phyloP scores from a whole-genome alignment of 2,329 filamentous ascomycete species.

The Plectosphaerella cucumerina region DNA sequence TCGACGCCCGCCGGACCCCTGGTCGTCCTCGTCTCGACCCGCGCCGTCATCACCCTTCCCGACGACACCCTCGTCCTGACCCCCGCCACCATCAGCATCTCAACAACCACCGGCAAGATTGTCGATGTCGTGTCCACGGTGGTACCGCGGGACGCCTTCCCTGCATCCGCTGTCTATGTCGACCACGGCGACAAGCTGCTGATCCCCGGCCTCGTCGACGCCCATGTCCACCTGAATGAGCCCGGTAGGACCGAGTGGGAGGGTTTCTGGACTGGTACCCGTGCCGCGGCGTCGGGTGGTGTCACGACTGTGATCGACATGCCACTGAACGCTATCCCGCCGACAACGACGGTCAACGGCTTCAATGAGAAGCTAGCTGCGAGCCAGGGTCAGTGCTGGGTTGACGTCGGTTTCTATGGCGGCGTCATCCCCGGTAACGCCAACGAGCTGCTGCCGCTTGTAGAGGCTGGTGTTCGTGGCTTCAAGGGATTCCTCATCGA shows the following conservation, averaged over 20 bases:
- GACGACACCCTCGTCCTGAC: slow-evolving; percentile 60
- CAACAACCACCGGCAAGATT: slow-evolving; percentile 77
- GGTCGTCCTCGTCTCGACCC: slow-evolving; percentile 77
- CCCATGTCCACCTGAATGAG: slow-evolving; percentile 96
- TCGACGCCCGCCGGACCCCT: slow-evolving; percentile 33
- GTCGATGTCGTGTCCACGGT: slow-evolving; percentile 68
- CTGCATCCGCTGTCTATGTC: slow-evolving; percentile 66
- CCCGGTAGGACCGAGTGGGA: slow-evolving; percentile 98
- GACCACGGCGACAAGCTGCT: slow-evolving; percentile 84
- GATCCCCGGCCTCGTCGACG: slow-evolving; percentile 88
- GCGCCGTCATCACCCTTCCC: slow-evolving; percentile 73
- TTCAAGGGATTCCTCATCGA: slow-evolving; percentile 99
- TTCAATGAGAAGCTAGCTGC: slow-evolving; percentile 83
- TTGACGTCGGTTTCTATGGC: slow-evolving; percentile 98
- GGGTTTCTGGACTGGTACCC: slow-evolving; percentile 91
- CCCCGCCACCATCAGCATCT: slow-evolving; percentile 79
- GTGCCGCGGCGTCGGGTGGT: slow-evolving; percentile 89
- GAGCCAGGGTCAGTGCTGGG: slow-evolving; percentile 86
- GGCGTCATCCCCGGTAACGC: slow-evolving; percentile 90
- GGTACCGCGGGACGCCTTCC: slow-evolving; percentile 72
- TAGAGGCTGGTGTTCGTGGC: slow-evolving; percentile 81
- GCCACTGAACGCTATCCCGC: slow-evolving; percentile 95
- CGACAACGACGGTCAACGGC: slow-evolving; percentile 82
- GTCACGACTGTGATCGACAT: slow-evolving; percentile 97
- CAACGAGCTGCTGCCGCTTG: slow-evolving; percentile 70